Base-by-base conservation (phyloP, 495 filamentous ascomycete species). In the Penicillium subrubescens region DNA sequence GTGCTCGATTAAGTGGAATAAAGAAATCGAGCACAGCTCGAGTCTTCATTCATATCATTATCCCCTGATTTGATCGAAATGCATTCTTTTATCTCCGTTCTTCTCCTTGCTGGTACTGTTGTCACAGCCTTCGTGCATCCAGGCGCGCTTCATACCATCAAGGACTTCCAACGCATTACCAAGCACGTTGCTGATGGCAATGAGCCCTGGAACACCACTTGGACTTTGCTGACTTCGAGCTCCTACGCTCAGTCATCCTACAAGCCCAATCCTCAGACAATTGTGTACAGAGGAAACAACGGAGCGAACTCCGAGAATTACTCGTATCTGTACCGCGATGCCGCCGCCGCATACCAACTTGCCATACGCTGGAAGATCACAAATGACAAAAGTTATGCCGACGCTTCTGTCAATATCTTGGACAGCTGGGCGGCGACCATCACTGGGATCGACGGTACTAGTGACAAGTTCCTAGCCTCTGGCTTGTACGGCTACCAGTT, bases 401-500 rank as follows among this genome's bases (percentile, higher is more conserved):
- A 75, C 17, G 59, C 75, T 0, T 75, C 73, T 0, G 70, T 72
- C 23, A 67, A 56, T 21, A 78, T 81, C 57, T 69, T 83, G 17
- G 71, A 75, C 52, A 74, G 71, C 8, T 83, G 81, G 81, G 67
- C 67, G 5, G 60, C 62, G 8, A 81, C 77, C 3, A 60, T 83
- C 14, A 75, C 61, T 3, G 39, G 19, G 1, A 72, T 83, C 53
- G 39, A 57, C 48, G 81, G 81, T 4, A 75, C 46, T 37, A 63
- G 65, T 12, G 79, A 83, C 56, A 72, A 65, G 33, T 79, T 70
- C 64, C 75, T 83, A 15, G 79, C 79, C 0, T 65, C 78, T 2
- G 81, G 79, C 3, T 59, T 82, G 14, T 80, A 83, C 54, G 81
- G 81, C 2, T 83, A 82, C 60, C 64, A 83, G 60, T 63, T 83